These are phyloP conservation scores for Nannizzia gypsea DNA, from an alignment of 2,329 filamentous ascomycete species.

Conservation along the genomic window DNA sequence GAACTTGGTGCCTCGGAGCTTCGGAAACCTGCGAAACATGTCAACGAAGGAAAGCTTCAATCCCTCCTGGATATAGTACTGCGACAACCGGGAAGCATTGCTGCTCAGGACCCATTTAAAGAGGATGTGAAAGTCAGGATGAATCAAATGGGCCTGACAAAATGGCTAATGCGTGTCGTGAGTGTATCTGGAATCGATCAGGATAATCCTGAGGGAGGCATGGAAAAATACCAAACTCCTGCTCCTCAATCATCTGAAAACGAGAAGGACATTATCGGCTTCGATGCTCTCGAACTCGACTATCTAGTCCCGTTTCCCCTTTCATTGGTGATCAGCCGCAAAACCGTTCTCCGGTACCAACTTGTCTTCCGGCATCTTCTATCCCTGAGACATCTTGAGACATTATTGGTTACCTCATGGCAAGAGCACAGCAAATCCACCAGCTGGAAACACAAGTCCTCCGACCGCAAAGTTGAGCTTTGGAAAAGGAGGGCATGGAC, in stretches of 20 bases:
- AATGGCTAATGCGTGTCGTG: slow-evolving; percentile 89
- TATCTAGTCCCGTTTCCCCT: slow-evolving; percentile 91
- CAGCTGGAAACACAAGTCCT: slow-evolving; percentile 72
- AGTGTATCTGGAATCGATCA: slow-evolving; percentile 93
- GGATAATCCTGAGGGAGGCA: slow-evolving; percentile 49
- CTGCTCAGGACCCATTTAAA: slow-evolving; percentile 91
- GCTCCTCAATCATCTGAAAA: slow-evolving; percentile 54
- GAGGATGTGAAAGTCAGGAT: slow-evolving; percentile 97
- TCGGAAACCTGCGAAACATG: slow-evolving; percentile 72
- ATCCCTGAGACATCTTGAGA: slow-evolving; percentile 79
- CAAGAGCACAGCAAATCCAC: slow-evolving; percentile 71
- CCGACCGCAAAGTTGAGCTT: slow-evolving; percentile 61
- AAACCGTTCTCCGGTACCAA: slow-evolving; percentile 95
- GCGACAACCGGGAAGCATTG: slow-evolving; percentile 89
- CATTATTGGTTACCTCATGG: slow-evolving; percentile 77
- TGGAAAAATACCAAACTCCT: slow-evolving; percentile 63
- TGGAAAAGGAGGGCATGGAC: slow-evolving; percentile 95
- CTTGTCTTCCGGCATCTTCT: slow-evolving; percentile 89
- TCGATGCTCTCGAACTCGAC: slow-evolving; percentile 86
- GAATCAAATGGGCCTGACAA: slow-evolving; percentile 86
- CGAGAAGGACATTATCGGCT: slow-evolving; percentile 75
- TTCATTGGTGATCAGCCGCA: slow-evolving; percentile 86
- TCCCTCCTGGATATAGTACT: slow-evolving; percentile 90
- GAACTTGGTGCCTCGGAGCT: slow-evolving; percentile 83
- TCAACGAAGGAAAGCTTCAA: slow-evolving; percentile 88